Evolutionary conservation across 331 rosid genomes (phyloP), one percentile per base, ranked within the genome.

Genomic region (Acacia concinna): DNA sequence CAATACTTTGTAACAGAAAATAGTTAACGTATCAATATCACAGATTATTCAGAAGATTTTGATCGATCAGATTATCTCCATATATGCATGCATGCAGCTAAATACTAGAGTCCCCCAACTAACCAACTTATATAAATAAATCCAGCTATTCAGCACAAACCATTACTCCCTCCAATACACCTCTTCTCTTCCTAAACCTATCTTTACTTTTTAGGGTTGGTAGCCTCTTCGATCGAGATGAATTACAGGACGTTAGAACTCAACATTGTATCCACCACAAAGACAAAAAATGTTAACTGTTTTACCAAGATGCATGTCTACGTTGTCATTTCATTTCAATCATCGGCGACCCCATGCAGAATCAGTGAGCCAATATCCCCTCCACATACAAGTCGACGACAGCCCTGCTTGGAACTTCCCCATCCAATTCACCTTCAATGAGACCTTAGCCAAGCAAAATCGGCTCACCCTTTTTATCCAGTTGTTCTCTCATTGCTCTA

Each of bases 221-320:
- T 6, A 25, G 25, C 8, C 31, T 30, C 40, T 62, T 6, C 10
- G 11, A 3, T 6, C 10, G 11, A 3, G 21, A 92, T 92, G 96
- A 96, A 88, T 66, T 78, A 71, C 51, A 84, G 88, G 18, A 88
- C 82, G 65, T 17, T 95, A 32, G 97, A 95, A 34, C 86, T 95
- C 77, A 87, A 84, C 78, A 68, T 95, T 12, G 40, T 84, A 73
- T 91, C 99, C 0, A 97, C 99, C 5, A 85, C 81, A 15, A 94
- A 85, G 43, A 87, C 93, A 76, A 85, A 90, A 25, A 78, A 93
- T 35, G 96, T 90, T 2, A 93, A 85, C 41, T 73, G 87, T 30
- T 23, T 95, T 15, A 82, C 91, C 60, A 91, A 93, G 85, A 93
- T 93, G 97, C 90, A 90, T 40, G 97, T 85, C 0, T 93, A 87